phyloP scores from a whole-genome alignment of 371 early-diverging fungal genomes.

The Lichtheimia hyalospora region DNA sequence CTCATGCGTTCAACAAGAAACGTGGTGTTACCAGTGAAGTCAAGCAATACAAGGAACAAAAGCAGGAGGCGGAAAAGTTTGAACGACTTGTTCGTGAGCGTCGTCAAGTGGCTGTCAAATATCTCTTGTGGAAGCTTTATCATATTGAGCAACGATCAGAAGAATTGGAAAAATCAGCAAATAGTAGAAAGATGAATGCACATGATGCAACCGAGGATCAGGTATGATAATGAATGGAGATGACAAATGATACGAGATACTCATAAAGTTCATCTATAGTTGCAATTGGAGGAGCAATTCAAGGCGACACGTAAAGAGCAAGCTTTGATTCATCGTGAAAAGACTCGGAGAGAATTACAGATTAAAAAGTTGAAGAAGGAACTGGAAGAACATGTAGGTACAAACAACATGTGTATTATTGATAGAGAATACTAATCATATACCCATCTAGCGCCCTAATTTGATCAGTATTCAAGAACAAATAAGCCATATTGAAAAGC shows the following conservation, averaged over 20 bases:
- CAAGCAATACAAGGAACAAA: slow-evolving; percentile 89
- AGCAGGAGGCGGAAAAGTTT: slow-evolving; percentile 86
- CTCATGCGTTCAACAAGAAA: slow-evolving; percentile 86
- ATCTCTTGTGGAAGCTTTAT: slow-evolving; percentile 87
- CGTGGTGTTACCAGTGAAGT: slow-evolving; percentile 86
- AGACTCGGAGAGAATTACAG: slow-evolving; percentile 66
- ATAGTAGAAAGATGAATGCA: slow-evolving; percentile 32
- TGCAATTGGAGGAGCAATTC: slow-evolving; percentile 51
- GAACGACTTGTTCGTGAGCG: slow-evolving; percentile 64
- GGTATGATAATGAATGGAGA: slow-evolving; percentile 15
- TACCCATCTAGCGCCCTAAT: slow-evolving; percentile 42
- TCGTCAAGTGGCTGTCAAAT: slow-evolving; percentile 59
- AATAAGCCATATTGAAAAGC: slow-evolving; percentile 65
- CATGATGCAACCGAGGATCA: slow-evolving; percentile 32
- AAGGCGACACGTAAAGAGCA: slow-evolving; percentile 69
- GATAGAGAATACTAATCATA: no score
- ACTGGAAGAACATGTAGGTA: slow-evolving; percentile 56
- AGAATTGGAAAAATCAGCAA: slow-evolving; percentile 49
- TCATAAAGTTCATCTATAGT: slow-evolving; percentile 17
- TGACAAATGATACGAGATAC: not conserved
- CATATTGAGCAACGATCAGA: slow-evolving; percentile 72
- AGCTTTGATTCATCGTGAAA: slow-evolving; percentile 77
- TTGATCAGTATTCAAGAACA: slow-evolving; percentile 69
- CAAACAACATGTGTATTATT: not conserved
- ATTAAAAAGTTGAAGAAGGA: slow-evolving; percentile 67